A percentile compares a stretch with the other conserved stretches of the same genome.
These are phyloP conservation scores for Eremochloa ophiuroides DNA, from an alignment of 176 grass and related monocot genomes.

Conservation along the genomic window DNA sequence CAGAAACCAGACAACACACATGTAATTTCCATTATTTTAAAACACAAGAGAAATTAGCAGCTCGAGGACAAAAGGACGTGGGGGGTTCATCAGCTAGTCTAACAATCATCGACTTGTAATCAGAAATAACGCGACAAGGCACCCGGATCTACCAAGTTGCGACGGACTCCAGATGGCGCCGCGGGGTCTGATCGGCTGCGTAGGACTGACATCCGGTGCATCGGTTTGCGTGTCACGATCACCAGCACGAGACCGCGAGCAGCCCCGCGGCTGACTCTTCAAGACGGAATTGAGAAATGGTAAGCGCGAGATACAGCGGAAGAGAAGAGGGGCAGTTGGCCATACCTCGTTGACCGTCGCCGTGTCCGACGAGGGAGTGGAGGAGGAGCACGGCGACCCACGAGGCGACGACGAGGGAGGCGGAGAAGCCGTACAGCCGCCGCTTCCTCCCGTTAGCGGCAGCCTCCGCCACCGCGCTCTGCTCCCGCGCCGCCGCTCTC, in stretches of 20 bases:
- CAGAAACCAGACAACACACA: conserved; percentile 9
- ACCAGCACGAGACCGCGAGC: conserved; percentile 22
- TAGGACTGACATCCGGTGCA: neutral
- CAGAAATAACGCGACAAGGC: neutral
- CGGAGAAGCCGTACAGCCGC: conserved; percentile 62
- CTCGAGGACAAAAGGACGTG: neutral
- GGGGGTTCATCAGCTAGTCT: neutral
- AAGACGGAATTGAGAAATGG: neutral
- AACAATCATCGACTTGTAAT: conserved; percentile 5
- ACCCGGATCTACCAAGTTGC: conserved; percentile 24
- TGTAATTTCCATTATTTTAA: neutral
- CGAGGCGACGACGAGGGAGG: conserved; percentile 55
- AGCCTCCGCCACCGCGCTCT: conserved; percentile 20
- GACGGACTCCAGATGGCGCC: neutral
- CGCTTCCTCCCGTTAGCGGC: conserved; percentile 32
- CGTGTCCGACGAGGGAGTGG: conserved; percentile 66
- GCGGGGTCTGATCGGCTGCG: neutral
- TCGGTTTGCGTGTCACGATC: conserved; percentile 9
- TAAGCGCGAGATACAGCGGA: neutral
- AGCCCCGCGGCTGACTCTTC: neutral
- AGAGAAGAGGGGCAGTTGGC: neutral
- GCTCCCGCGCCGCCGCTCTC: conserved; percentile 58
- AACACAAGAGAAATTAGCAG: neutral
- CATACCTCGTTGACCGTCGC: conserved; percentile 67
- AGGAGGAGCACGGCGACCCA: conserved; percentile 77